A percentile compares a stretch with the other conserved stretches of the same genome.
These are phyloP conservation scores for Hymenochaete sp. DNA, from an alignment of 1,284 basidiomycete genomes.

Conservation along the genomic window DNA sequence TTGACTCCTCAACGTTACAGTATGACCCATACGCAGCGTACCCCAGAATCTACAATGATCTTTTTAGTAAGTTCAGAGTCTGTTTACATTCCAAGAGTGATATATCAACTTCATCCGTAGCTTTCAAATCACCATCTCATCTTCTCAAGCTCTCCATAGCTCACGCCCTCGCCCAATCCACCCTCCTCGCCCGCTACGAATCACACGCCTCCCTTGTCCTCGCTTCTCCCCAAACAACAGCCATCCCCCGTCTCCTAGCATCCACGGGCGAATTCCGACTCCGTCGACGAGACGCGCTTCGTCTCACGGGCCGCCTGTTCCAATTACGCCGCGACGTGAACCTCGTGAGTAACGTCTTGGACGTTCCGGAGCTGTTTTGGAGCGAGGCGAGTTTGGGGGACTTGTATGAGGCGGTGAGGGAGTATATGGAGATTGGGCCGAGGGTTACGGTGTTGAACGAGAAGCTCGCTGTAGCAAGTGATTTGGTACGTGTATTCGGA, in stretches of 20 bases:
- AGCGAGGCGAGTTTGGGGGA: constrained; percentile 84
- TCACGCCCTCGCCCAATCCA: constrained; percentile 92
- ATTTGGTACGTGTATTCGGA: constrained; percentile 54
- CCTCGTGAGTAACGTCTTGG: constrained; percentile 88
- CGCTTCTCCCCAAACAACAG: constrained; percentile 64
- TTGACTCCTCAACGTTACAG: constrained; percentile 31
- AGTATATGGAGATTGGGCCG: constrained; percentile 89
- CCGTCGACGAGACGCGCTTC: constrained; percentile 75
- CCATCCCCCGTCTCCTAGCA: constrained; percentile 83
- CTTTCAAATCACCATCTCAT: constrained; percentile 84
- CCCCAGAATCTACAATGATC: constrained; percentile 86
- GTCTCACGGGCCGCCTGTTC: constrained; percentile 83
- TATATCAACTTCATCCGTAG: constrained; percentile 30
- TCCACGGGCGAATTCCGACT: constrained; percentile 71
- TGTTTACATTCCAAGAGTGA: constrained; percentile 7
- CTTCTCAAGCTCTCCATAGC: constrained; percentile 85
- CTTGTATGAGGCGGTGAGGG: constrained; percentile 87
- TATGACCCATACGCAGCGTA: constrained; percentile 81
- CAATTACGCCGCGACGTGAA: constrained; percentile 87
- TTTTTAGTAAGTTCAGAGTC: constrained; percentile 59
- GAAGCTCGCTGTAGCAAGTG: constrained; percentile 79
- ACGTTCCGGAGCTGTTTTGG: constrained; percentile 95
- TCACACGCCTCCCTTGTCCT: constrained; percentile 73
- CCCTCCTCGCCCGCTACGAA: constrained; percentile 86
- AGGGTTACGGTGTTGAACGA: constrained; percentile 87